These are phyloP conservation scores for Acrocalymma vagum DNA, from an alignment of 2,329 filamentous ascomycete species.

Conservation along the genomic window DNA sequence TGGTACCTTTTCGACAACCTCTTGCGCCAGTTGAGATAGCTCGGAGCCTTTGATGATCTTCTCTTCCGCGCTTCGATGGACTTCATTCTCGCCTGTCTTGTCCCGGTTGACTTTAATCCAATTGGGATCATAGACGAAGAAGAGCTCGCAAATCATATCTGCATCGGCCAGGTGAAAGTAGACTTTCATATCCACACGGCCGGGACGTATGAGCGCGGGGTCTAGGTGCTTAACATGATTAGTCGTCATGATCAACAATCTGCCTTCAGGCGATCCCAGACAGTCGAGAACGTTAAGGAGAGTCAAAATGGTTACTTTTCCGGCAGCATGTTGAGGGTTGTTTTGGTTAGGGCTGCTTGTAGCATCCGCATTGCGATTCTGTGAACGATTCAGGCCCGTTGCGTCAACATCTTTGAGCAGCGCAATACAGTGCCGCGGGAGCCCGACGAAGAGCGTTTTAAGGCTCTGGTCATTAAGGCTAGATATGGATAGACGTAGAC, in stretches of 20 bases:
- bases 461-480: constrained; percentile 20
- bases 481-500: no score
- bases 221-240: constrained; percentile 78
- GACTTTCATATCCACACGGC: constrained; percentile 72
- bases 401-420: constrained; percentile 27
- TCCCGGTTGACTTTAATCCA: no score
- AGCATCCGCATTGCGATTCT: constrained; percentile 34
- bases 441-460: constrained; percentile 7
- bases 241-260: constrained; percentile 74
- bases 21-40: constrained; percentile 18
- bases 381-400: constrained; percentile 9
- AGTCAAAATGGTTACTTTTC: constrained; percentile 73
- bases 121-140: no score
- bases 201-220: constrained; percentile 74
- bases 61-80: constrained; percentile 10
- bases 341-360: neutral
- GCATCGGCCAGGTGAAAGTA: constrained; percentile 55
- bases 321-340: no score
- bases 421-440: constrained; percentile 18
- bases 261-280: constrained; percentile 77
- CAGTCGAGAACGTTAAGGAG: constrained; percentile 84
- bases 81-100: neutral
- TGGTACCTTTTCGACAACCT: constrained; percentile 21
- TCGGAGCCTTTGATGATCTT: constrained; percentile 9
- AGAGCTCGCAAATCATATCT: constrained; percentile 20